A percentile compares a stretch with the other conserved stretches of the same genome.
Conservation (phyloP, 352 stramenopile species). For the Halophytophthora polymorphica region DNA sequence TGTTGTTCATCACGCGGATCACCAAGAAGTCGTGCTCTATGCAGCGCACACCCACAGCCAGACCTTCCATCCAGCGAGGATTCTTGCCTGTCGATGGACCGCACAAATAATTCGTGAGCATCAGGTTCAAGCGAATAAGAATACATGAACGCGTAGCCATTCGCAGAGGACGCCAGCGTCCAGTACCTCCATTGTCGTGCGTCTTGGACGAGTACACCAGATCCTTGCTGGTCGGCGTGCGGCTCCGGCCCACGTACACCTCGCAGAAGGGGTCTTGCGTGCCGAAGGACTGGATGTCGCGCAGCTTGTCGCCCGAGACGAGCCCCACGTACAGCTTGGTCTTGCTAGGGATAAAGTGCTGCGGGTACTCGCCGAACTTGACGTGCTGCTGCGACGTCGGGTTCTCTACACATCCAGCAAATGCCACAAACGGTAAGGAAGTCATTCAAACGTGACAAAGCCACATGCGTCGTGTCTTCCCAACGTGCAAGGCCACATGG, state of each 20-base stretch:
- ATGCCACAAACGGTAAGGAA: too few relatives aligned
- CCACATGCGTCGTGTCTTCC: neutral
- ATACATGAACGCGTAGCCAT: neutral
- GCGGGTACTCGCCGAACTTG: conserved; percentile 68
- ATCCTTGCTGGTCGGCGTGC: conserved; percentile 37
- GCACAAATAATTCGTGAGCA: neutral
- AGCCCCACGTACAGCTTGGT: conserved; percentile 70
- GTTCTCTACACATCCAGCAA: conserved; percentile 59
- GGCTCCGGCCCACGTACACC: conserved; percentile 57
- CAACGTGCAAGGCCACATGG: neutral
- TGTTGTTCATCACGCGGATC: conserved; percentile 80
- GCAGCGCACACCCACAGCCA: conserved; percentile 57
- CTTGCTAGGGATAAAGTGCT: conserved; percentile 73
- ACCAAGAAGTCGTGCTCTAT: conserved; percentile 81
- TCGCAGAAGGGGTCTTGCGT: conserved; percentile 76
- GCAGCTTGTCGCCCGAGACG: conserved; percentile 68
- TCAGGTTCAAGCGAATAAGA: neutral
- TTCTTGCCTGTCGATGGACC: conserved; percentile 49
- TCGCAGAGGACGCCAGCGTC: neutral
- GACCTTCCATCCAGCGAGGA: conserved; percentile 67
- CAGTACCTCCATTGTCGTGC: conserved; percentile 69
- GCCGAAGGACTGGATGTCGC: conserved; percentile 71
- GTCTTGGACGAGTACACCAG: conserved; percentile 70
- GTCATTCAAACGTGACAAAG: neutral
- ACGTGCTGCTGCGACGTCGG: conserved; percentile 55